A percentile compares a stretch with the other conserved stretches of the same genome.
phyloP scores from a whole-genome alignment of 768 basidiomycete species.

The Punctularia strigosozonata region DNA sequence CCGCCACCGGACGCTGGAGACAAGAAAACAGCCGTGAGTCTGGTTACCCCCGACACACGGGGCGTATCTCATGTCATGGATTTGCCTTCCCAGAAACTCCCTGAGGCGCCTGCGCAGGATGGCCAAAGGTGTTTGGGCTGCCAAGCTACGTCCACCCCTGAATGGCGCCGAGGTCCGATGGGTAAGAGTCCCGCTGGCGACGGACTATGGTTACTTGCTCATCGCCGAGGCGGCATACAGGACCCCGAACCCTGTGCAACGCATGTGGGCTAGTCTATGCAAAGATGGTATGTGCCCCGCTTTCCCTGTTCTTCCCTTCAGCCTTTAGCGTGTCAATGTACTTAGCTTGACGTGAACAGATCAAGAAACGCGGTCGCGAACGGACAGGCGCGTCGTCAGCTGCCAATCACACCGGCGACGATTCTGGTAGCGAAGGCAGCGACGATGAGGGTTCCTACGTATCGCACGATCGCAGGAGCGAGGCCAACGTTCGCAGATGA shows the following conservation, averaged over 20 bases:
- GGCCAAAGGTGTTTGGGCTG: constrained; percentile 75
- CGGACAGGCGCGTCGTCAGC: constrained; percentile 1
- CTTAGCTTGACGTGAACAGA: constrained; percentile 18
- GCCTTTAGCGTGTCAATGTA: not conserved
- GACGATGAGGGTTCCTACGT: constrained; percentile 20
- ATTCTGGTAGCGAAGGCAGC: constrained; percentile 14
- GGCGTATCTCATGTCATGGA: too few relatives aligned
- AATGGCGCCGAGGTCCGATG: constrained; percentile 78
- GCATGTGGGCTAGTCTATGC: constrained; percentile 83
- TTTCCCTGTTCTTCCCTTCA: not conserved
- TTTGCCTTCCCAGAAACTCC: constrained; percentile 19
- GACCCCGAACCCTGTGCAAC: constrained; percentile 76
- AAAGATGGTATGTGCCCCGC: constrained; percentile 54
- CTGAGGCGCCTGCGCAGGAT: constrained; percentile 33
- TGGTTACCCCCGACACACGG: too few relatives aligned
- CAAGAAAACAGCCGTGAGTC: too few relatives aligned
- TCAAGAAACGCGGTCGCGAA: constrained; percentile 14
- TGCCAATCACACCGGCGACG: constrained; percentile 9
- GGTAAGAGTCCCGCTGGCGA: constrained; percentile 50
- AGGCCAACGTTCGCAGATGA: too few relatives aligned
- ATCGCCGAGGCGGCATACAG: too few relatives aligned
- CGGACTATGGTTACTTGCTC: too few relatives aligned
- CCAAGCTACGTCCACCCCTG: constrained; percentile 74
- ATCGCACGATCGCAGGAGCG: constrained; percentile 15
- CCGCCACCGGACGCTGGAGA: too few relatives aligned